A percentile compares a stretch with the other conserved stretches of the same genome.
phyloP scores from a whole-genome alignment of 1,139 yeast genomes.

The Wickerhamomyces sp. region DNA sequence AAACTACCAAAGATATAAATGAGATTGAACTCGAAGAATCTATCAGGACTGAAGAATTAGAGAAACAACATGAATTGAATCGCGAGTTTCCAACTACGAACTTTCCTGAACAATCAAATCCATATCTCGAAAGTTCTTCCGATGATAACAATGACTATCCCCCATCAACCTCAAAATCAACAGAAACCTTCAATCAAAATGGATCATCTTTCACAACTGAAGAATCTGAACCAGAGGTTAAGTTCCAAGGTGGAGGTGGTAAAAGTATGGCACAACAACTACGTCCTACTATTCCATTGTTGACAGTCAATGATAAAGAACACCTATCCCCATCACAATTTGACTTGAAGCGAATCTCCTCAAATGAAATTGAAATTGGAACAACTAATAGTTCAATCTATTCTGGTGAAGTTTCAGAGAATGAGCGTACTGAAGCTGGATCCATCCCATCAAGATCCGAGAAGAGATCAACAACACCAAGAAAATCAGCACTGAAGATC shows the following conservation, averaged over 20 bases:
- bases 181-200: constrained; percentile 13
- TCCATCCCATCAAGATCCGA: constrained; percentile 16
- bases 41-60: neutral
- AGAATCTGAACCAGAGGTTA: constrained; percentile 10
- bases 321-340: neutral
- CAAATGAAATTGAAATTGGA: neutral
- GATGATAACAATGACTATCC: constrained; percentile 14
- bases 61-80: constrained; percentile 1
- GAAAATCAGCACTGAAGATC: constrained; percentile 64
- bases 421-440: constrained; percentile 4
- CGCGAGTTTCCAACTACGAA: constrained; percentile 3
- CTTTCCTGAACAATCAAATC: constrained; percentile 5
- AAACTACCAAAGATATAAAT: neutral
- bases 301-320: constrained; percentile 8
- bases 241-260: neutral
- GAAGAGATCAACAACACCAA: constrained; percentile 32
- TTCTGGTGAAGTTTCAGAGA: constrained; percentile 11
- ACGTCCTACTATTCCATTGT: constrained; percentile 21
- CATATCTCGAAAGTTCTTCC: constrained; percentile 8
- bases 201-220: constrained; percentile 20
- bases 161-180: constrained; percentile 24
- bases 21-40: neutral
- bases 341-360: neutral
- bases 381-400: constrained; percentile 15
- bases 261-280: constrained; percentile 23